Percentiles rank a stretch among this genome's conserved stretches.
Conservation (phyloP, 352 stramenopile species). For the Globisporangium parvum region DNA sequence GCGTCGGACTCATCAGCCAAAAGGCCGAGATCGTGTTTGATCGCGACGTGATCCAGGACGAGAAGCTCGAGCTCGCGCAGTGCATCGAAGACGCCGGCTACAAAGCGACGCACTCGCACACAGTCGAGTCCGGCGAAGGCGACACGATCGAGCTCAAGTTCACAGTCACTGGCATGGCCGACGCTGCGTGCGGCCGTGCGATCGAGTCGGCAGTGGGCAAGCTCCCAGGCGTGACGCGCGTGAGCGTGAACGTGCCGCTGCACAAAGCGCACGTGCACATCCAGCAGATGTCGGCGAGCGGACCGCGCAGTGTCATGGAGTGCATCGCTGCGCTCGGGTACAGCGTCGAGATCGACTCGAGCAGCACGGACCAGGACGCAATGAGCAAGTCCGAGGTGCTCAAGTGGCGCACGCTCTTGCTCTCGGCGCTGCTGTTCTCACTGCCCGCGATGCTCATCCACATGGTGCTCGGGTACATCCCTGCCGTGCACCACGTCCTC, state of each 20-base stretch:
- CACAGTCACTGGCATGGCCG: slow-evolving; percentile 61
- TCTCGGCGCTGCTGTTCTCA: slow-evolving; percentile 78
- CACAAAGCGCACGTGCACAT: slow-evolving; percentile 78
- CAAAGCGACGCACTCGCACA: slow-evolving; percentile 70
- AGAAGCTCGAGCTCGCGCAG: slow-evolving; percentile 33
- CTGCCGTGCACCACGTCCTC: slow-evolving; percentile 46
- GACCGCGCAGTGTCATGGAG: slow-evolving; percentile 63
- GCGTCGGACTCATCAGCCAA: slow-evolving; percentile 80
- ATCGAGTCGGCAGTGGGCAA: slow-evolving; percentile 58
- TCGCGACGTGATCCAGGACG: slow-evolving; percentile 54
- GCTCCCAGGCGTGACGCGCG: slow-evolving; percentile 68
- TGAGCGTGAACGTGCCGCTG: slow-evolving; percentile 51
- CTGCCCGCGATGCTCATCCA: slow-evolving; percentile 79
- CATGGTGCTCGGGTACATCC: slow-evolving; percentile 85
- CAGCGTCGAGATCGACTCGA: slow-evolving; percentile 39
- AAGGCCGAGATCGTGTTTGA: slow-evolving; percentile 85
- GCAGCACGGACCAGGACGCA: slow-evolving; percentile 52
- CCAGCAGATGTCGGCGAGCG: slow-evolving; percentile 69
- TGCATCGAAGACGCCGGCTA: slow-evolving; percentile 78
- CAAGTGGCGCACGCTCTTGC: slow-evolving; percentile 70
- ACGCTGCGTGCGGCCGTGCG: slow-evolving; percentile 51
- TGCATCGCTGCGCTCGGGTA: slow-evolving; percentile 67
- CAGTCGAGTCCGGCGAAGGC: slow-evolving; percentile 65
- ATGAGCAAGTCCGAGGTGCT: slow-evolving; percentile 66
- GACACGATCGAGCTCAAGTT: slow-evolving; percentile 82